phyloP scores from a whole-genome alignment of 805 yeast species.

The Helenozyma baotianmanensis region DNA sequence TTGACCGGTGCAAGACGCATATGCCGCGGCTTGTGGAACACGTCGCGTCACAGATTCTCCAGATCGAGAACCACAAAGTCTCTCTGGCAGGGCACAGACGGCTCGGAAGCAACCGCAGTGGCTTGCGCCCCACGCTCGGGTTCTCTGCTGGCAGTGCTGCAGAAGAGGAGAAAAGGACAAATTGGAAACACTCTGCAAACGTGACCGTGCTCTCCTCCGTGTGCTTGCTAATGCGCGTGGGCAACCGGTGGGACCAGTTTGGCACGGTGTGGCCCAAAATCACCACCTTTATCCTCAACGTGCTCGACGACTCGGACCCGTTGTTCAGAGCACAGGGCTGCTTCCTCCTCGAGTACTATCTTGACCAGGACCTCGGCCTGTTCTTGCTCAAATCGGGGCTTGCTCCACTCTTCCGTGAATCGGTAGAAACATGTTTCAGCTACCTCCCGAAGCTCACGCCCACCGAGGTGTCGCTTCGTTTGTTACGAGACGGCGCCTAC shows the following conservation, averaged over 20 bases:
- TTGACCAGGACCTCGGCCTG: constrained; percentile 6
- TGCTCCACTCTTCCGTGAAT: constrained; percentile 21
- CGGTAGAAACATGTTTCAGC: constrained; percentile 20
- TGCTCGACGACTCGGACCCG: constrained; percentile 32
- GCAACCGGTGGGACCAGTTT: too few relatives aligned
- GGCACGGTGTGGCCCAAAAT: constrained; percentile 10
- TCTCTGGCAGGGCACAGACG: constrained; percentile 3
- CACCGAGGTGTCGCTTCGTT: constrained; percentile 13
- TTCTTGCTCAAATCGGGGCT: constrained; percentile 24
- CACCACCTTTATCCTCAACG: constrained; percentile 29
- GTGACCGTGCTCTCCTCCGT: constrained; percentile 25
- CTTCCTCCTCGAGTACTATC: constrained; percentile 13
- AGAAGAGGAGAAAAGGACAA: constrained; percentile 21
- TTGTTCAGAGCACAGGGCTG: constrained; percentile 24
- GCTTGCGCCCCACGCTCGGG: constrained; percentile 16
- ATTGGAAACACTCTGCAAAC: constrained; percentile 23
- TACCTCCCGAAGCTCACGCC: constrained; percentile 27
- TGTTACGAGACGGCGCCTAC: constrained; percentile 21
- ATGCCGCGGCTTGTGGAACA: not conserved
- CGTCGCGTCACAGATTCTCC: constrained; percentile 3
- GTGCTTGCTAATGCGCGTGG: constrained; percentile 21
- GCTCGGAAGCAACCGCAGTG: constrained; percentile 1
- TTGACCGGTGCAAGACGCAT: not conserved
- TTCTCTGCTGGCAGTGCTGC: constrained; percentile 4
- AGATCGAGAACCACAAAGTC: constrained; percentile 1